Evolutionary conservation across 2,329 filamentous ascomycete species (phyloP).

Genomic region (Trichoderma harzianum): DNA sequence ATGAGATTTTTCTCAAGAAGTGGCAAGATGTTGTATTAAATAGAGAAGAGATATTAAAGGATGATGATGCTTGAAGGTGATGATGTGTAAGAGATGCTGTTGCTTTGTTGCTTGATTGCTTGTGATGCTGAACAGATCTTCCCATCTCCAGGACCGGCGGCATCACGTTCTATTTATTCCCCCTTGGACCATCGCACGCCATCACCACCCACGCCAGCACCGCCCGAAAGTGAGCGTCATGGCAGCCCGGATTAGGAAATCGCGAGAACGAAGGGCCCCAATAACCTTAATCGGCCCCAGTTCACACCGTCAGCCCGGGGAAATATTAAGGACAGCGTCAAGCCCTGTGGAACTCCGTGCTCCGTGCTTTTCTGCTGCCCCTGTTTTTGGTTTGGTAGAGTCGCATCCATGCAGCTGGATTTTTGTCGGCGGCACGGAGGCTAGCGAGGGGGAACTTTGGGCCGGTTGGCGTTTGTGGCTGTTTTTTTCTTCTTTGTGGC

Average conservation of each 20-base stretch:
- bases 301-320: background rate
- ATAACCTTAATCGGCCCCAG: background rate
- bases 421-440: background rate
- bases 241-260: background rate
- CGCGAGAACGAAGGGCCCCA: background rate
- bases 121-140: background rate
- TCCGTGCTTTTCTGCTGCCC: background rate
- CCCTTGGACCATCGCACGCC: background rate
- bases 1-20: background rate
- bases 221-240: background rate
- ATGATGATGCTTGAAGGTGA: background rate
- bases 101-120: background rate
- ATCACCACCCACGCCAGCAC: background rate
- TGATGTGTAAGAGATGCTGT: background rate
- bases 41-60: background rate
- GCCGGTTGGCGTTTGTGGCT: constrained; percentile 1
- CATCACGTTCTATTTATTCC: constrained; percentile 6
- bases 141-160: background rate
- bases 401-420: background rate
- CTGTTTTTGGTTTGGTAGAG: background rate
- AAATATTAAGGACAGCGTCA: background rate
- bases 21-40: background rate
- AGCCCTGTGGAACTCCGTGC: background rate
- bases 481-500: background rate
- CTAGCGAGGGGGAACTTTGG: background rate